Conservation (phyloP, 345 rosid genomes). For the Xanthoceras sorbifolium region DNA sequence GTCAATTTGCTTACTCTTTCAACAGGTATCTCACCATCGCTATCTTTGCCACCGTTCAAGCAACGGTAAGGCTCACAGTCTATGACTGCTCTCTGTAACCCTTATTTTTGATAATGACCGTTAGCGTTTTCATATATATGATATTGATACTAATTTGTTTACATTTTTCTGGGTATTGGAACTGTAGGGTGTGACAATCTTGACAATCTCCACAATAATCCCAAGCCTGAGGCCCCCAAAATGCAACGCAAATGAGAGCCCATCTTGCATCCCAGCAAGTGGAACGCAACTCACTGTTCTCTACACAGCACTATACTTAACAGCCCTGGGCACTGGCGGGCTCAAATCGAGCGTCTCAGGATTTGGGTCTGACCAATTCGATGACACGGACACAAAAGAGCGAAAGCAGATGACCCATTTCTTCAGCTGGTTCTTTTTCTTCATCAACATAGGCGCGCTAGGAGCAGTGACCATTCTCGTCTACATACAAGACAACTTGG, state of each 20-base stretch:
- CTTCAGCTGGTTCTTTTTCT: conserved; percentile 95
- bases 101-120: too few relatives aligned
- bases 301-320: conserved; percentile 72
- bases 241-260: conserved; percentile 40
- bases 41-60: conserved; percentile 82
- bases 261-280: conserved; percentile 61
- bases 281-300: conserved; percentile 64
- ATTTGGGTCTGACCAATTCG: conserved; percentile 94
- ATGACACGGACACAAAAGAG: conserved; percentile 68
- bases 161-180: conserved; percentile 6
- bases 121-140: neutral
- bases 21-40: conserved; percentile 82
- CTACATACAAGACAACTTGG: conserved; percentile 83
- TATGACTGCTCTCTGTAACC: neutral
- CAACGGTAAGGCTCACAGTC: conserved; percentile 47
- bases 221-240: conserved; percentile 83
- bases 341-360: conserved; percentile 96
- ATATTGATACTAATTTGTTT: too few relatives aligned
- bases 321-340: conserved; percentile 94
- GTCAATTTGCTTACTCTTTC: conserved; percentile 10
- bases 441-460: conserved; percentile 82
- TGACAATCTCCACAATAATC: conserved; percentile 79
- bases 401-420: conserved; percentile 65
- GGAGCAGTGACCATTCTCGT: conserved; percentile 82
- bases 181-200: conserved; percentile 71